Conservation (phyloP, 2,329 filamentous ascomycete species). For the Aspergillus arachidicola region DNA sequence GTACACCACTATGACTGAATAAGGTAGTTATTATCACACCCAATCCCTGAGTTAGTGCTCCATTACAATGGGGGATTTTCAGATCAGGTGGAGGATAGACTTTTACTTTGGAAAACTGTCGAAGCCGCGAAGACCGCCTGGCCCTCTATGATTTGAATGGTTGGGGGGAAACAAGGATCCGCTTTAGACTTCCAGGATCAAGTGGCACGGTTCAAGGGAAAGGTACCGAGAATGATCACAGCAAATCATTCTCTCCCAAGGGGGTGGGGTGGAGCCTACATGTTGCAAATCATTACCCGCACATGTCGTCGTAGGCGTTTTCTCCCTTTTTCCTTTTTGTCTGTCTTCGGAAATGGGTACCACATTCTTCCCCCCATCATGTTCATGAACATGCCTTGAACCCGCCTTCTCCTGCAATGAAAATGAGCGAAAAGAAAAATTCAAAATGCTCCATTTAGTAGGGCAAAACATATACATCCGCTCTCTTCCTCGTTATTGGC, state of each 20-base stretch:
- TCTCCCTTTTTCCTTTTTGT: constrained; percentile 5
- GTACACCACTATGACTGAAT: neutral
- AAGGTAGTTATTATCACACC: neutral
- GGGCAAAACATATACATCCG: neutral
- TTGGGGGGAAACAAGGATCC: constrained; percentile 14
- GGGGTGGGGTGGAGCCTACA: constrained; percentile 11
- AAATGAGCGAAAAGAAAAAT: neutral
- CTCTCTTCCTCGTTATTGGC: neutral
- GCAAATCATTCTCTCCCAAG: constrained; percentile 16
- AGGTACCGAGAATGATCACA: constrained; percentile 15
- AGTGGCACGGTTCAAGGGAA: constrained; percentile 26
- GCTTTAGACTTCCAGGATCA: constrained; percentile 6
- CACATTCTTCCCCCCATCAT: constrained; percentile 12
- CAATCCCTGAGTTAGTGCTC: neutral
- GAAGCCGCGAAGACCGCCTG: constrained; percentile 15
- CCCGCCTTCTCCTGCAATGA: neutral
- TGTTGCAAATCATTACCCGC: constrained; percentile 28
- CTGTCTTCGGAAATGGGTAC: constrained; percentile 25
- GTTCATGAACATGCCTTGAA: neutral
- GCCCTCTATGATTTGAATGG: neutral
- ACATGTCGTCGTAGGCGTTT: constrained; percentile 21
- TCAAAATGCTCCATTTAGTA: neutral
- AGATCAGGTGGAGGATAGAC: constrained; percentile 14
- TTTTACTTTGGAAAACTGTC: constrained; percentile 17
- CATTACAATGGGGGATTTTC: neutral